Evolutionary conservation across 805 yeast species (phyloP).

Genomic region (Candida xyloterini): DNA sequence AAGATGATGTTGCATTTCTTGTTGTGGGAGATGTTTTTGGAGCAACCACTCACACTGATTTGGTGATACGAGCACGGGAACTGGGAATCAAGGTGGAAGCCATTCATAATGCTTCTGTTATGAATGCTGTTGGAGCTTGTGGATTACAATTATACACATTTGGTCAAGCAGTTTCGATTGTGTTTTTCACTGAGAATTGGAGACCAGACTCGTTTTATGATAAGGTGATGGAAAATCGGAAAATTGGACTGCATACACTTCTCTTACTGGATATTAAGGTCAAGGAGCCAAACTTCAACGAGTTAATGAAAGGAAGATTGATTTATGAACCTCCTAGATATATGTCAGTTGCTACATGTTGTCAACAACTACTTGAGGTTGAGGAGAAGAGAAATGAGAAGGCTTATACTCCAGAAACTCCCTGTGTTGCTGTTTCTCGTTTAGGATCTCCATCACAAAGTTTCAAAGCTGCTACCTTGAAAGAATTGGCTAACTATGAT

Average conservation of each 20-base stretch:
- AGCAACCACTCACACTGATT: slow-evolving; percentile 96
- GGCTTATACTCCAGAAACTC: slow-evolving; percentile 84
- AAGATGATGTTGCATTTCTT: slow-evolving; percentile 84
- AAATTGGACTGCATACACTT: slow-evolving; percentile 87
- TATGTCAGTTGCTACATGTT: slow-evolving; percentile 89
- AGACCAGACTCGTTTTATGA: slow-evolving; percentile 94
- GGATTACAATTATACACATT: slow-evolving; percentile 92
- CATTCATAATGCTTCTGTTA: slow-evolving; percentile 92
- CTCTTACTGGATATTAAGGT: slow-evolving; percentile 90
- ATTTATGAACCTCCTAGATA: slow-evolving; percentile 97
- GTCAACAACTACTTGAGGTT: slow-evolving; percentile 80
- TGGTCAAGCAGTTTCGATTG: slow-evolving; percentile 96
- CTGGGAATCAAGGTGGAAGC: slow-evolving; percentile 72
- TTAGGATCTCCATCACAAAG: slow-evolving; percentile 81
- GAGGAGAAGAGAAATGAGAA: slow-evolving; percentile 73
- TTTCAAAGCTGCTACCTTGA: slow-evolving; percentile 81
- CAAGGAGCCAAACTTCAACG: slow-evolving; percentile 92
- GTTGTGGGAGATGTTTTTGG: slow-evolving; percentile 99
- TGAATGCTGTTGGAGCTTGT: slow-evolving; percentile 98
- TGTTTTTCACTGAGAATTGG: slow-evolving; percentile 93
- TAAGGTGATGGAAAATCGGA: slow-evolving; percentile 84
- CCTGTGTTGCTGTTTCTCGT: slow-evolving; percentile 91
- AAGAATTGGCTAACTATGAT: slow-evolving; percentile 75
- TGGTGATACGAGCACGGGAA: slow-evolving; percentile 88
- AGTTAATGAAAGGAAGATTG: slow-evolving; percentile 86